Base-by-base conservation (phyloP, 2,329 filamentous ascomycete genomes). In the Pseudovirgaria hyperparasitica region DNA sequence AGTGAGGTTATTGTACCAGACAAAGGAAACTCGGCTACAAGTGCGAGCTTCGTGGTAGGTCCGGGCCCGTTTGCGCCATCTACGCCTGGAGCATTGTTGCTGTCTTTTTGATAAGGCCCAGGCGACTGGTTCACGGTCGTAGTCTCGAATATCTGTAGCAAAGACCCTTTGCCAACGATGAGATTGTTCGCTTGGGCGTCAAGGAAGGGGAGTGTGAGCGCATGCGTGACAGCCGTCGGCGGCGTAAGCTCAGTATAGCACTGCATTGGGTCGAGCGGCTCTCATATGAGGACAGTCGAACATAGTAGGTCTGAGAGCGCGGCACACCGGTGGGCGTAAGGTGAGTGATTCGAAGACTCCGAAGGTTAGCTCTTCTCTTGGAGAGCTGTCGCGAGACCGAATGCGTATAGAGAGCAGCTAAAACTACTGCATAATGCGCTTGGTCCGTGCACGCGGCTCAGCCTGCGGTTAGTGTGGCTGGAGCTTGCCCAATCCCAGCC, bases 231-330 rank as follows among this genome's bases (percentile, higher is more conserved):
- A 52, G 86, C 86, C 53, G 86, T 92, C 29, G 90, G 86, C 63
- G 87, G 81, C 54, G 84, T 76, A 54, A 98, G 68, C 67, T 98
- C 90, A 49, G 84, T 86, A 62, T 96, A 96, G 67, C 84, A 92
- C 72, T 96, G 87, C 87, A 96, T 96, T 46, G 31, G 19, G 23
- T 7, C 11, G 8, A 12, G 11, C 10, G 11, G n/a, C 11, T n/a
- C 19, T 28, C 19, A 9, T 19, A 19, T 19, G 12, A 11, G 9
- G 9, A 24, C 9, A 9, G 15, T 8, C 15, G 9, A 6, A 17
- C 14, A 10, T 8, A 9, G 24, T 8, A 13, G 23, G 13, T 22
- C 13, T 16, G 16, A 29, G 16, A 22, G 17, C 15, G 19, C 23
- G 24, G 16, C n/a, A n/a, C n/a, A n/a, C n/a, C n/a, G n/a, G n/a